Evolutionary conservation across 202 grass and related monocot genomes (phyloP).

Genomic region (Hordeum pubiflorum): DNA sequence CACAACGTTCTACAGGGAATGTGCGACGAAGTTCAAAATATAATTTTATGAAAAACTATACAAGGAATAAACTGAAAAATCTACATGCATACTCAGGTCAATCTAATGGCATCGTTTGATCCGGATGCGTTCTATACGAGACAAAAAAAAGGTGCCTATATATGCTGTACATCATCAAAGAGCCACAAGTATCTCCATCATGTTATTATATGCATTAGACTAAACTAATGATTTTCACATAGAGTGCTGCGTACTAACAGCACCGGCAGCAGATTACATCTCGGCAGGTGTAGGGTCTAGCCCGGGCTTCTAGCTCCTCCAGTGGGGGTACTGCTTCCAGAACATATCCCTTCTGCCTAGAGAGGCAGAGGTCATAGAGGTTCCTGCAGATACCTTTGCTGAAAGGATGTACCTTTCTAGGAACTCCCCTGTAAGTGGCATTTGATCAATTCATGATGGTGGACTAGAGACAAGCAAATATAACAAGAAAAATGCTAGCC

Average conservation of each 20-base stretch:
- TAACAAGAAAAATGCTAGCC: neutral
- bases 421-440: constrained; percentile 44
- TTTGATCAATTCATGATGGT: constrained; percentile 5
- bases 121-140: neutral
- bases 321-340: constrained; percentile 62
- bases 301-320: constrained; percentile 66
- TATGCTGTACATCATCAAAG: neutral
- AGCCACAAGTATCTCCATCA: constrained; percentile 4
- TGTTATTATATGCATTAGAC: neutral
- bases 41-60: neutral
- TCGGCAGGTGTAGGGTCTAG: constrained; percentile 54
- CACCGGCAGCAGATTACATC: constrained; percentile 66
- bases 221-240: neutral
- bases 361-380: constrained; percentile 55
- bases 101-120: neutral
- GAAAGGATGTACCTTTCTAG: constrained; percentile 72
- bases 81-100: neutral
- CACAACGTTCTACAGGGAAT: neutral
- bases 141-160: neutral
- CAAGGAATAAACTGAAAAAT: neutral
- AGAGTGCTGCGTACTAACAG: constrained; percentile 33
- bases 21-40: neutral
- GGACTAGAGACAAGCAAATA: neutral
- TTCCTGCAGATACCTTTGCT: constrained; percentile 66
- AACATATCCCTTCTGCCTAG: constrained; percentile 34